These are phyloP conservation scores for Aspergillus sp. DNA, from an alignment of 2,329 filamentous ascomycete genomes.

Conservation along the genomic window DNA sequence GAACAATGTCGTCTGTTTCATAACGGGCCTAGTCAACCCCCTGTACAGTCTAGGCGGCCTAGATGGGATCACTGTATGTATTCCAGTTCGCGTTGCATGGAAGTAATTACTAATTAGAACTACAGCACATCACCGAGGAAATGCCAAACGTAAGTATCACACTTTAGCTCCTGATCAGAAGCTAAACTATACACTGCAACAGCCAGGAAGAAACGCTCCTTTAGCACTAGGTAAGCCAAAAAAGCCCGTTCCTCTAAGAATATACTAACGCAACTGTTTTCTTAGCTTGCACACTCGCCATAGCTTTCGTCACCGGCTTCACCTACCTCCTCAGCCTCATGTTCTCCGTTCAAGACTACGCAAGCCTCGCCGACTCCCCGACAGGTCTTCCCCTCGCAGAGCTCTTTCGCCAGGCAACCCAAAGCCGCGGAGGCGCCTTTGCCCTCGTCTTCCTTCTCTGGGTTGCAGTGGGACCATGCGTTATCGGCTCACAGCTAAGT, in stretches of 20 bases:
- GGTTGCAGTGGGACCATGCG: constrained; percentile 36
- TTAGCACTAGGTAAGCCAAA: constrained; percentile 29
- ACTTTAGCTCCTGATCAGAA: not conserved
- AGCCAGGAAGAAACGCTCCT: constrained; percentile 36
- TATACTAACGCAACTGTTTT: not conserved
- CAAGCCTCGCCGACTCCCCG: constrained; percentile 39
- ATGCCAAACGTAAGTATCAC: constrained; percentile 50
- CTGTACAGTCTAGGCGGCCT: constrained; percentile 52
- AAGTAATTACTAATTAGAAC: not conserved
- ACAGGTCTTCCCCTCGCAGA: constrained; percentile 64
- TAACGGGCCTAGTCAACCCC: constrained; percentile 53
- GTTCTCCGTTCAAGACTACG: constrained; percentile 54
- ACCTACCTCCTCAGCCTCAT: constrained; percentile 55
- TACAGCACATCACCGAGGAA: constrained; percentile 53
- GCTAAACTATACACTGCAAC: not conserved
- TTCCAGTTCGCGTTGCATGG: not conserved
- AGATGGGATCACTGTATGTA: constrained; percentile 46
- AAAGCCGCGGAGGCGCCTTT: constrained; percentile 52
- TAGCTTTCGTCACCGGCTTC: constrained; percentile 54
- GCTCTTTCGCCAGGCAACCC: constrained; percentile 62
- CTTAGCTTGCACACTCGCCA: constrained; percentile 49
- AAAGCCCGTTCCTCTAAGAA: not conserved
- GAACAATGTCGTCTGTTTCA: constrained; percentile 53
- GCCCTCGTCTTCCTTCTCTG: constrained; percentile 50
- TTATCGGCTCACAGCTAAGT: constrained; percentile 38